Evolutionary conservation across 108 stramenopile genomes (phyloP), one percentile per base, ranked within the genome.

Genomic region (Skeletonema potamos): DNA sequence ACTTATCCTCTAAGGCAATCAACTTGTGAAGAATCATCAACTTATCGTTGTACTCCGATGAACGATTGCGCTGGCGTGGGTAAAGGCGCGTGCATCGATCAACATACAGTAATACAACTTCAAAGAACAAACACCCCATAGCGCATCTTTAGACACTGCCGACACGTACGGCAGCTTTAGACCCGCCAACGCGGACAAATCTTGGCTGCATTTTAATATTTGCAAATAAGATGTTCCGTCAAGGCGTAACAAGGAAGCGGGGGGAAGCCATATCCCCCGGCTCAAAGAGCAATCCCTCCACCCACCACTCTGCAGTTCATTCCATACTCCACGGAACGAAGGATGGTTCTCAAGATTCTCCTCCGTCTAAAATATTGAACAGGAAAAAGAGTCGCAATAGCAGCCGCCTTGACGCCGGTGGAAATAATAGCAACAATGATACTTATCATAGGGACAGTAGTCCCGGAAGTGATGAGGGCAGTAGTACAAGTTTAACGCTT

Each of bases 211-310:
- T n/a, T n/a, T n/a, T n/a, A n/a, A n/a, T n/a, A n/a, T 34, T 2
- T 9, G 11, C 18, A 18, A 46, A 46, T 44, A 20, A 46, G 37
- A 73, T 73, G 72, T 29, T 71, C 30, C 59, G 59, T 18, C 70
- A 71, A 36, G 70, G 70, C 48, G 59, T 62, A 39, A 62, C 70
- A n/a, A n/a, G n/a, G 12, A 71, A 71, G 44, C 70, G 70, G 29
- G 70, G 70, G 1, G 70, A 71, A 17, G 57, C 68, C 33, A 62
- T 62, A 46, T 54, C 29, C 9, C 41, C 27, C 6, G 12, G 22
- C 22, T 1, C 48, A 18, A 51, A 51, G 48, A 51, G 22, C 13
- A 7, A 59, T n/a, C 43, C 43, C 17, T 13, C 39, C 27, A 4
- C 11, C 5, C 66, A 67, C 22, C 66, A 67, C 33, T 54, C 66